These are phyloP conservation scores for Saturnispora zaruensis DNA, from an alignment of 805 yeast species.

Conservation along the genomic window DNA sequence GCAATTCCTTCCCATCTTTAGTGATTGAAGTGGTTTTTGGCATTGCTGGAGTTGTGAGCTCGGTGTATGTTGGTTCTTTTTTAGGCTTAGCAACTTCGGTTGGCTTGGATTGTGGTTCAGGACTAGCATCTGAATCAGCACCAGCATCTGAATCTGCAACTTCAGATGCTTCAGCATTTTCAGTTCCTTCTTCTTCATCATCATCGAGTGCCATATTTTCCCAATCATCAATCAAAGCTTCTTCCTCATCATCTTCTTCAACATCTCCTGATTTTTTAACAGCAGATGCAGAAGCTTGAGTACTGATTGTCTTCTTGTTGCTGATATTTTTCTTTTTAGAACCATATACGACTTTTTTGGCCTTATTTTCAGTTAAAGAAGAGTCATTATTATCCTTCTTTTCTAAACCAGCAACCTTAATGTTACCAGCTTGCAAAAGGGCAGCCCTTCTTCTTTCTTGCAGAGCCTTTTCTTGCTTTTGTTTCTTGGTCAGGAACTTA, in stretches of 20 bases:
- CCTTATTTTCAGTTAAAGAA: slow-evolving; percentile 9
- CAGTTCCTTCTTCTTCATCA: slow-evolving; percentile 27
- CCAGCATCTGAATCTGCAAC: slow-evolving; percentile 25
- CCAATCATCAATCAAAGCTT: slow-evolving; percentile 72
- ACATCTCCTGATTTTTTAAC: slow-evolving; percentile 19
- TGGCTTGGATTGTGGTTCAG: slow-evolving; percentile 18
- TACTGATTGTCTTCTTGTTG: slow-evolving; percentile 25
- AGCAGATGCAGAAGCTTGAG: neutral
- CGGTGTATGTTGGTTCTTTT: slow-evolving; percentile 14
- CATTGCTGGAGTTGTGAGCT: neutral
- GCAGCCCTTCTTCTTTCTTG: slow-evolving; percentile 86
- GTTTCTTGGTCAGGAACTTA: slow-evolving; percentile 85
- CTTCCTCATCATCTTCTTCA: slow-evolving; percentile 33
- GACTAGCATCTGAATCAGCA: slow-evolving; percentile 23
- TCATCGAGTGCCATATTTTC: slow-evolving; percentile 59
- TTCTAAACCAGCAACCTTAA: slow-evolving; percentile 63
- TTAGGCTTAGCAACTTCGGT: slow-evolving; percentile 23
- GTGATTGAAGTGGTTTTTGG: slow-evolving; percentile 17
- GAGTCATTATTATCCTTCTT: slow-evolving; percentile 16
- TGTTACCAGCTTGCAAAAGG: slow-evolving; percentile 63
- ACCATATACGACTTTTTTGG: slow-evolving; percentile 55
- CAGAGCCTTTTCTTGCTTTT: slow-evolving; percentile 81
- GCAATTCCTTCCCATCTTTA: slow-evolving; percentile 43
- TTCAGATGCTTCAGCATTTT: slow-evolving; percentile 24
- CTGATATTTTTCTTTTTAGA: slow-evolving; percentile 54